These are phyloP conservation scores for Beauveria asiatica DNA, from an alignment of 2,329 filamentous ascomycete genomes.

Conservation along the genomic window DNA sequence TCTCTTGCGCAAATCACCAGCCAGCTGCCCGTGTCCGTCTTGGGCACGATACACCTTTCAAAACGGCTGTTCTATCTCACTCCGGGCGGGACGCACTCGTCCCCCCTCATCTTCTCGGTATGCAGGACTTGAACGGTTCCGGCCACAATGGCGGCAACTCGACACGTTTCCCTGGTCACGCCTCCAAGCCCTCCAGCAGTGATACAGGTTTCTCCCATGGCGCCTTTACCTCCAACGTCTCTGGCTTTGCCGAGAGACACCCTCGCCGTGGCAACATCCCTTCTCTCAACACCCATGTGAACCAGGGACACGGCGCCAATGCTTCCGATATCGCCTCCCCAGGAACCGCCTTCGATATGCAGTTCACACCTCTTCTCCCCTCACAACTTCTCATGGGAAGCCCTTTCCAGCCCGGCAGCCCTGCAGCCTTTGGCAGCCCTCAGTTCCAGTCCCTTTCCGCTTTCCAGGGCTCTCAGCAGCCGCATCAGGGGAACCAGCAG, in stretches of 20 bases:
- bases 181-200: constrained; percentile 73
- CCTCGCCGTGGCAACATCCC: constrained; percentile 79
- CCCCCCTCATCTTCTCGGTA: constrained; percentile 79
- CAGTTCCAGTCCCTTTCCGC: constrained; percentile 81
- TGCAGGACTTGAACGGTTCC: constrained; percentile 66
- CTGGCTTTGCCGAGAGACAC: constrained; percentile 80
- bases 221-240: constrained; percentile 79
- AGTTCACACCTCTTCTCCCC: constrained; percentile 91
- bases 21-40: constrained; percentile 35
- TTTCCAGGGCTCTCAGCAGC: constrained; percentile 48
- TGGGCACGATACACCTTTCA: constrained; percentile 55
- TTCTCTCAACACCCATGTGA: constrained; percentile 79
- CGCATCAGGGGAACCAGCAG: constrained; percentile 44
- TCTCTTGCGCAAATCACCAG: not conserved
- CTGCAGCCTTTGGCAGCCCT: constrained; percentile 78
- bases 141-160: constrained; percentile 46
- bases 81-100: constrained; percentile 74
- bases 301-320: constrained; percentile 39
- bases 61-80: constrained; percentile 75
- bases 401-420: constrained; percentile 92
- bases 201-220: constrained; percentile 89
- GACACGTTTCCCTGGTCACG: constrained; percentile 57
- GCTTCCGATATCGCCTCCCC: constrained; percentile 73
- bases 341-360: constrained; percentile 90
- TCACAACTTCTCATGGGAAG: constrained; percentile 91